Evolutionary conservation across 495 filamentous ascomycete species (phyloP).

Genomic region (Aspergillus olivimuriae): DNA sequence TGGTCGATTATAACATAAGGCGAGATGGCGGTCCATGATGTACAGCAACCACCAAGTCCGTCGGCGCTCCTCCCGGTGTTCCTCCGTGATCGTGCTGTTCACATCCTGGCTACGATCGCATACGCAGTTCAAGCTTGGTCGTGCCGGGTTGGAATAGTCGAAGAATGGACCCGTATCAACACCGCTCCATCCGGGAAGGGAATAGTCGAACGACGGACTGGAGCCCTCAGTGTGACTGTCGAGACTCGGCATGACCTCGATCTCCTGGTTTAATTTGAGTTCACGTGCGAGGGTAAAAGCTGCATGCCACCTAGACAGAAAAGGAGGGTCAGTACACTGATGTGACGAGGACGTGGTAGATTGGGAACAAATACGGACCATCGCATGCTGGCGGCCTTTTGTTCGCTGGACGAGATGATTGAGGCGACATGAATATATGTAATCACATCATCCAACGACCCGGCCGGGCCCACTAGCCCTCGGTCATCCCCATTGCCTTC

Average conservation of each 20-base stretch:
- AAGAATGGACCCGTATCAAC: slow-evolving; percentile 31
- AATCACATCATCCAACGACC: slow-evolving; percentile 74
- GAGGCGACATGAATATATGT: slow-evolving; percentile 89
- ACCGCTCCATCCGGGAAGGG: slow-evolving; percentile 49
- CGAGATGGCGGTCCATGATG: slow-evolving; percentile 76
- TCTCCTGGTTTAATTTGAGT: slow-evolving; percentile 84
- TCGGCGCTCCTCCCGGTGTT: slow-evolving; percentile 79
- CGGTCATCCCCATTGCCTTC: slow-evolving; percentile 70
- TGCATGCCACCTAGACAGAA: slow-evolving; percentile 78
- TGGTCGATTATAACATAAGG: slow-evolving; percentile 83
- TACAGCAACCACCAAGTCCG: slow-evolving; percentile 89
- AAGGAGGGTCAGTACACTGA: neutral
- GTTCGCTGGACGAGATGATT: slow-evolving; percentile 89
- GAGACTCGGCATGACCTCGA: slow-evolving; percentile 53
- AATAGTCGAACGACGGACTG: slow-evolving; percentile 30
- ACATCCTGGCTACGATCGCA: slow-evolving; percentile 26
- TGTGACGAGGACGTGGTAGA: neutral
- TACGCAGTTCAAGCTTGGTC: slow-evolving; percentile 37
- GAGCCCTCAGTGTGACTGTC: slow-evolving; percentile 31
- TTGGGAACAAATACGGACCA: slow-evolving; percentile 46
- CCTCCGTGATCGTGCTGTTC: slow-evolving; percentile 54
- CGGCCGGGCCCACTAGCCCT: slow-evolving; percentile 67
- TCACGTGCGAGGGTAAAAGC: slow-evolving; percentile 91
- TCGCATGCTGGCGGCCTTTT: slow-evolving; percentile 86
- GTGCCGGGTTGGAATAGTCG: slow-evolving; percentile 32